These are phyloP conservation scores for Ophiosphaerella herpotricha DNA, from an alignment of 2,329 filamentous ascomycete genomes.

Conservation along the genomic window DNA sequence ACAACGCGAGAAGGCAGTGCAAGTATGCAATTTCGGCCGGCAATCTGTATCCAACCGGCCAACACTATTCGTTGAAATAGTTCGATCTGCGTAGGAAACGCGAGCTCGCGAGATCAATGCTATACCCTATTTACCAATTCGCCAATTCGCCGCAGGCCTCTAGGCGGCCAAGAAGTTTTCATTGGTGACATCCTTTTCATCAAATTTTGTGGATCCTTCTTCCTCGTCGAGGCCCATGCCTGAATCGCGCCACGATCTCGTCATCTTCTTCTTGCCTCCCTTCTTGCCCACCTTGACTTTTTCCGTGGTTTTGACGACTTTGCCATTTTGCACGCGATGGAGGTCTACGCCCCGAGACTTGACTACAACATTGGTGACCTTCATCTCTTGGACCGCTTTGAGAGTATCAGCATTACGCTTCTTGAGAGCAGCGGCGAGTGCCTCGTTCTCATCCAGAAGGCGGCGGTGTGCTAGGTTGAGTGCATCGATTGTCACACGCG, in stretches of 20 bases:
- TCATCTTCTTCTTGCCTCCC: conserved; percentile 29
- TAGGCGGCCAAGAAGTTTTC: conserved; percentile 26
- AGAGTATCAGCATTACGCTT: conserved; percentile 35
- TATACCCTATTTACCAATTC: too few relatives aligned
- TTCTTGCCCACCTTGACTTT: conserved; percentile 42
- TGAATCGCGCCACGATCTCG: conserved; percentile 37
- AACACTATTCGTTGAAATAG: neutral
- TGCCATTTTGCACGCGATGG: conserved; percentile 34
- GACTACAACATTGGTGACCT: conserved; percentile 37
- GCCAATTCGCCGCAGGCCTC: neutral
- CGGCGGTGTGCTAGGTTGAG: conserved; percentile 33
- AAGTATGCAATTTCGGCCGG: too few relatives aligned
- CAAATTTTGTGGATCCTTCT: conserved; percentile 1
- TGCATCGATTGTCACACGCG: conserved; percentile 36
- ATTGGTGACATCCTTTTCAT: conserved; percentile 16
- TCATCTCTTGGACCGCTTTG: conserved; percentile 39
- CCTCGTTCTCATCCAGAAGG: conserved; percentile 38
- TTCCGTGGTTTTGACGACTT: conserved; percentile 37
- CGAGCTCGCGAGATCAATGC: neutral
- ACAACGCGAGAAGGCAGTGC: too few relatives aligned
- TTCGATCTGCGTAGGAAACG: neutral
- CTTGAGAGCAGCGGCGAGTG: conserved; percentile 31
- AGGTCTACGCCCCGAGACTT: conserved; percentile 31
- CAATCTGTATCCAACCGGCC: conserved; percentile 1
- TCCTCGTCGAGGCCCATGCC: conserved; percentile 37